These are phyloP conservation scores for Phialemonium atrogriseum DNA, from an alignment of 2,329 filamentous ascomycete species.

Conservation along the genomic window DNA sequence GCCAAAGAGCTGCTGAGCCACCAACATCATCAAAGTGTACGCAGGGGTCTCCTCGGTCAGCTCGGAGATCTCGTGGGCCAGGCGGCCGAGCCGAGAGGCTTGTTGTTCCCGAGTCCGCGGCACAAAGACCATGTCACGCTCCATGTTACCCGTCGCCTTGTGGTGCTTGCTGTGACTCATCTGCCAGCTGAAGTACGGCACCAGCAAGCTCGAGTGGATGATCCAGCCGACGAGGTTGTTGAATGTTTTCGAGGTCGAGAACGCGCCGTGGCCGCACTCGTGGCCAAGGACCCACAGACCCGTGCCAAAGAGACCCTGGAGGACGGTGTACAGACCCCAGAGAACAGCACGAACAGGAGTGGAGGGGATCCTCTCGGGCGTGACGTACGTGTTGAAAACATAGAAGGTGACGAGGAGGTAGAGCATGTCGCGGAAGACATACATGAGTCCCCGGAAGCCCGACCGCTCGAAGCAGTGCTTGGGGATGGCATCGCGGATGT, in stretches of 20 bases:
- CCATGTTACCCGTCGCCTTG: constrained; percentile 96
- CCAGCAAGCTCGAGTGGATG: constrained; percentile 40
- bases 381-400: constrained; percentile 83
- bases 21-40: constrained; percentile 62
- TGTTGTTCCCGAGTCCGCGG: constrained; percentile 82
- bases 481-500: constrained; percentile 93
- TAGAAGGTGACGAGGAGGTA: constrained; percentile 71
- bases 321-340: constrained; percentile 60
- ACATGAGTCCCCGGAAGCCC: constrained; percentile 62
- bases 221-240: constrained; percentile 91
- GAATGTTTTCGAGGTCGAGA: constrained; percentile 82
- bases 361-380: constrained; percentile 72
- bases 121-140: constrained; percentile 99
- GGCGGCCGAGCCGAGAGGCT: constrained; percentile 63
- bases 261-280: constrained; percentile 95
- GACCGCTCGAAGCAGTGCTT: constrained; percentile 95
- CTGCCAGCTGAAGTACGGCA: constrained; percentile 99
- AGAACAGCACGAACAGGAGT: constrained; percentile 55
- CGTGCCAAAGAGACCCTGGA: constrained; percentile 90
- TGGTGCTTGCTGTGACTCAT: constrained; percentile 99
- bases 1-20: constrained; percentile 81
- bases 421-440: constrained; percentile 75
- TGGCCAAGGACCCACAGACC: constrained; percentile 95
- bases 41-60: constrained; percentile 92
- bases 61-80: constrained; percentile 77